Evolutionary conservation across 768 basidiomycete genomes (phyloP), one percentile per base, ranked within the genome.

Genomic region (Boletellus sp.): DNA sequence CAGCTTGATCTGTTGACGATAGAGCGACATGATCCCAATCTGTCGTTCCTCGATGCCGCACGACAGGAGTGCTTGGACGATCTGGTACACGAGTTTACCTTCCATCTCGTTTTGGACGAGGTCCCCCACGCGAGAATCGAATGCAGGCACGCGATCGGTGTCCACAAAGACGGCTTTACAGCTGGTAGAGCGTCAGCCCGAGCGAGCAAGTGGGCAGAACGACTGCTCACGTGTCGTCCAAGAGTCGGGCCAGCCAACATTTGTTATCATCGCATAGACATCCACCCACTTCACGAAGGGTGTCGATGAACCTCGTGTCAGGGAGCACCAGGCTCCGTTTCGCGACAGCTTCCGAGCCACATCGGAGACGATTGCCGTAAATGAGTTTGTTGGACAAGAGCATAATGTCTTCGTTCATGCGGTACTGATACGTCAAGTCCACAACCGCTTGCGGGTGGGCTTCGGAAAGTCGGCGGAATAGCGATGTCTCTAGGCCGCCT

Each of bases 371-470:
- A 50, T 86, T 79, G 10, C 78, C 73, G 59, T 98, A 98, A 10
- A 97, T 84, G 41, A 98, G 81, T 48, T 74, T 76, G 66, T 97
- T 98, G 2, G 90, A 90, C 9, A 98, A 73, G 10, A 79, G 63
- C 94, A 97, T 97, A 64, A 98, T 96, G 53, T 95, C 93, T 48
- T 80, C 80, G 67, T 95, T 97, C 96, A 98, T 98, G 39, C 96
- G 78, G 64, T 98, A 99, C 63, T 99, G 96, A 50, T 87, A 77
- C 1, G 81, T 77, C 37, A 99, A 78, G 56, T 96, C 90, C 20
- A 89, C 81, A 28, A 96, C 89, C 2, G 93, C 83, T 19, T 84
- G 71, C 0, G 91, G 90, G 60, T 97, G 91, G 0, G 90, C 84
- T 36, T 92, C 86, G 0, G 91, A 93, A 5, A 99, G 79, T 3